Conservation (phyloP, 2,329 filamentous ascomycete species). For the Dichotomopilus funicola region DNA sequence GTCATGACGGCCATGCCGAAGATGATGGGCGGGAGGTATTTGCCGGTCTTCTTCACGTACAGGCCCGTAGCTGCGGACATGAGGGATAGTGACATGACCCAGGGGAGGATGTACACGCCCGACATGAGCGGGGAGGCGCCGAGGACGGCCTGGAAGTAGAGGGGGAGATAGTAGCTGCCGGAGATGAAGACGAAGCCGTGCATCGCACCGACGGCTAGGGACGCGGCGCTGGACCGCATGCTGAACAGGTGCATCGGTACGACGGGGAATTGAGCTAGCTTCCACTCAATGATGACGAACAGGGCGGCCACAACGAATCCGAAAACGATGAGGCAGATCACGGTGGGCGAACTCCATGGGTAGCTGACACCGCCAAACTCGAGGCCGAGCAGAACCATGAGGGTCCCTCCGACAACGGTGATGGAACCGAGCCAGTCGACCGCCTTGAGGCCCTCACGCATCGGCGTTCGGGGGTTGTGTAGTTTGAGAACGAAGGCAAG, state of each 20-base stretch:
- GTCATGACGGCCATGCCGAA: conserved; percentile 48
- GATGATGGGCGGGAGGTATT: conserved; percentile 51
- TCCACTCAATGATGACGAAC: conserved; percentile 57
- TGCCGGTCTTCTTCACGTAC: conserved; percentile 47
- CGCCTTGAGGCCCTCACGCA: conserved; percentile 54
- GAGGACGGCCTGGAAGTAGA: conserved; percentile 66
- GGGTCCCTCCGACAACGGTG: conserved; percentile 54
- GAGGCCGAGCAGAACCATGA: conserved; percentile 65
- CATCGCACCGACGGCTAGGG: conserved; percentile 41
- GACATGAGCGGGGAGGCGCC: conserved; percentile 55
- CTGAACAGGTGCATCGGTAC: conserved; percentile 60
- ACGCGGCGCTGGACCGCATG: conserved; percentile 48
- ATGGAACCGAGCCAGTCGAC: conserved; percentile 56
- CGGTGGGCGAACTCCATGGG: conserved; percentile 55
- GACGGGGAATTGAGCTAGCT: conserved; percentile 59
- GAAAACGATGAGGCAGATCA: conserved; percentile 58
- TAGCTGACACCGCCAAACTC: conserved; percentile 59
- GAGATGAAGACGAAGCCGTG: conserved; percentile 56
- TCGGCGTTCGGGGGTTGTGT: conserved; percentile 58
- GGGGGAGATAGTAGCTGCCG: conserved; percentile 62
- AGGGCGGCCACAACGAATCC: conserved; percentile 42
- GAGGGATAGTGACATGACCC: conserved; percentile 44
- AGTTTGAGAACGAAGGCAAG: conserved; percentile 58
- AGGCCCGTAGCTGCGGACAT: conserved; percentile 37
- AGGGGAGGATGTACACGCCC: conserved; percentile 55